Conservation (phyloP, 305 asterid species). For the Nicotiana rustica region DNA sequence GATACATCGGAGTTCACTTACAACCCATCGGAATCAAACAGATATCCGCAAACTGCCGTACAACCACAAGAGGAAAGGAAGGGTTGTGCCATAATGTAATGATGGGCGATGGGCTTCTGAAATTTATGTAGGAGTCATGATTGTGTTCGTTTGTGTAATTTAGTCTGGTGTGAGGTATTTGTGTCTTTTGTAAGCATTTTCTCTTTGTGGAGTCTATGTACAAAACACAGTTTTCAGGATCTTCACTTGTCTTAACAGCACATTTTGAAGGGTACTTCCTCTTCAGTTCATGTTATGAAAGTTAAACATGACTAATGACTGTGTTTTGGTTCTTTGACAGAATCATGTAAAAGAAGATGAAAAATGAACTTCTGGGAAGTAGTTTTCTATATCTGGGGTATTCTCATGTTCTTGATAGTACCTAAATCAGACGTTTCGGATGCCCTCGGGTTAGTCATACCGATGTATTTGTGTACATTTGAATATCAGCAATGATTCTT, state of each 20-base stretch:
- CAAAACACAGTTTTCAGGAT: slow-evolving; percentile 36
- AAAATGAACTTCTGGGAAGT: background rate
- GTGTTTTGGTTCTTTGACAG: background rate
- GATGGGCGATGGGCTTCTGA: background rate
- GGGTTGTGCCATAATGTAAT: slow-evolving; percentile 85
- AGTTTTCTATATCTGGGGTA: background rate
- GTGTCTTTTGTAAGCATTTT: slow-evolving; percentile 16
- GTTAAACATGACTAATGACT: background rate
- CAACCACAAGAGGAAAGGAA: slow-evolving; percentile 78
- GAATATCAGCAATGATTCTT: background rate
- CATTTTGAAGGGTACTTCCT: background rate
- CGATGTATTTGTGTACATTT: background rate
- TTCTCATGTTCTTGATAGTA: background rate
- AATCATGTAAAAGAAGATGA: too few relatives aligned
- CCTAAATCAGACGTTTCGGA: background rate
- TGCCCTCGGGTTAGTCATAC: background rate
- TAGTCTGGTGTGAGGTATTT: slow-evolving; percentile 25
- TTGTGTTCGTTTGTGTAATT: slow-evolving; percentile 14
- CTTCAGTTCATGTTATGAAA: slow-evolving; percentile 25
- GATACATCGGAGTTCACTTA: slow-evolving; percentile 95
- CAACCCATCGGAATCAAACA: slow-evolving; percentile 87
- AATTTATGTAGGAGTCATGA: slow-evolving; percentile 6
- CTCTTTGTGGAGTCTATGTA: slow-evolving; percentile 33
- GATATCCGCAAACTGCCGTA: slow-evolving; percentile 67
- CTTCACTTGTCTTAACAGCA: slow-evolving; percentile 23